Conservation (phyloP, 257 asterid genomes). For the Lycium ferocissimum region DNA sequence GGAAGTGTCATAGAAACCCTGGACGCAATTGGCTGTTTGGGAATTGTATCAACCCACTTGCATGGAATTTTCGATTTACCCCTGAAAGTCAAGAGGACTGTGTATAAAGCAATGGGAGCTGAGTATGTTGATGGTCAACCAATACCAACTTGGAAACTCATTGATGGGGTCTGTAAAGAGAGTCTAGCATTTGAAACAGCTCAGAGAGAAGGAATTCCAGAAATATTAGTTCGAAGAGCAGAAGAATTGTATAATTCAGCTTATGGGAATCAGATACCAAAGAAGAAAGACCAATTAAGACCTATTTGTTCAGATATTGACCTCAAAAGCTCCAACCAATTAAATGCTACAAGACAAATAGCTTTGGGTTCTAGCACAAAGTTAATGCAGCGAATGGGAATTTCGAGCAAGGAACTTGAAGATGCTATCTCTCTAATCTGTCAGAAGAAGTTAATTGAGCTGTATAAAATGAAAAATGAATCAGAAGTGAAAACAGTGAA, state of each 20-base stretch:
- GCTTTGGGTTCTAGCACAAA: slow-evolving; percentile 35
- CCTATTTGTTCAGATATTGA: slow-evolving; percentile 29
- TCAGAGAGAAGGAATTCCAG: slow-evolving; percentile 84
- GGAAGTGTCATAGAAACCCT: slow-evolving; percentile 93
- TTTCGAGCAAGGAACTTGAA: slow-evolving; percentile 60
- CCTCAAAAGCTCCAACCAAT: slow-evolving; percentile 32
- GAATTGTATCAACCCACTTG: slow-evolving; percentile 91
- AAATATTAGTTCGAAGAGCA: slow-evolving; percentile 69
- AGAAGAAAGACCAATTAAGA: slow-evolving; percentile 28
- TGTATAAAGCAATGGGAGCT: slow-evolving; percentile 89
- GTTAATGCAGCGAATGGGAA: slow-evolving; percentile 39
- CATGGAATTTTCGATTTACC: slow-evolving; percentile 93
- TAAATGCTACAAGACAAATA: slow-evolving; percentile 35
- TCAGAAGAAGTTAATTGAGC: slow-evolving; percentile 44
- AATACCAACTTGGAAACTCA: slow-evolving; percentile 83
- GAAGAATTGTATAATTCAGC: slow-evolving; percentile 71
- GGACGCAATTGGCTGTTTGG: slow-evolving; percentile 72
- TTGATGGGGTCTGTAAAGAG: slow-evolving; percentile 90
- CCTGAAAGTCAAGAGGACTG: slow-evolving; percentile 52
- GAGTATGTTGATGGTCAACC: slow-evolving; percentile 63
- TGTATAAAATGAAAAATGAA: slow-evolving; percentile 43
- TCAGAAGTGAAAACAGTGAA: slow-evolving; percentile 44
- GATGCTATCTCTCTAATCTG: slow-evolving; percentile 55
- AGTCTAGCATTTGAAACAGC: slow-evolving; percentile 99
- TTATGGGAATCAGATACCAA: slow-evolving; percentile 44